Conservation (phyloP, 352 stramenopile species). For the Plasmopara halstedii region DNA sequence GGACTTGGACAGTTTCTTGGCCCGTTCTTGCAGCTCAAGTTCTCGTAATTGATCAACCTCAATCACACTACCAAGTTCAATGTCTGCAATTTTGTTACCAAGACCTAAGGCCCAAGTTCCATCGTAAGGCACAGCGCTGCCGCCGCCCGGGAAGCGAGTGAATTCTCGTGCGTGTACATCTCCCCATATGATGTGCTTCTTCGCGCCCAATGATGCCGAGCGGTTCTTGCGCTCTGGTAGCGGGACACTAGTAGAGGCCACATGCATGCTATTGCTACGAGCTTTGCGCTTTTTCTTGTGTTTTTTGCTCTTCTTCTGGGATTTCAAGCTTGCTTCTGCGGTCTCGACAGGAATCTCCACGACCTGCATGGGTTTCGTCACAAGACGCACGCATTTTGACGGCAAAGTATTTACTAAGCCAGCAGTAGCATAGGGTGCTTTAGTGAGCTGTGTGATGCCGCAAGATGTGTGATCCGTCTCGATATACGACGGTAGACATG, state of each 20-base stretch:
- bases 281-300: slow-evolving; percentile 65
- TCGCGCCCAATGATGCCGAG: slow-evolving; percentile 48
- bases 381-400: slow-evolving; percentile 36
- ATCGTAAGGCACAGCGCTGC: slow-evolving; percentile 67
- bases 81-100: slow-evolving; percentile 45
- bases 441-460: slow-evolving; percentile 14
- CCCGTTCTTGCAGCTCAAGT: slow-evolving; percentile 42
- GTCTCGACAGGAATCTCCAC: slow-evolving; percentile 24
- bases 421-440: slow-evolving; percentile 18
- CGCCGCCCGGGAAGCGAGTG: slow-evolving; percentile 67
- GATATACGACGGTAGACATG: slow-evolving; percentile 19
- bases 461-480: slow-evolving; percentile 7
- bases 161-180: slow-evolving; percentile 65
- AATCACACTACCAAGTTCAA: slow-evolving; percentile 61
- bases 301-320: slow-evolving; percentile 62
- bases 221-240: slow-evolving; percentile 39
- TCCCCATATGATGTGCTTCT: slow-evolving; percentile 77
- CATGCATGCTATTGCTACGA: slow-evolving; percentile 65
- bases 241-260: slow-evolving; percentile 18
- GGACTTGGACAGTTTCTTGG: slow-evolving; percentile 55
- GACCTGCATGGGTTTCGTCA: slow-evolving; percentile 36
- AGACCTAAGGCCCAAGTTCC: slow-evolving; percentile 77
- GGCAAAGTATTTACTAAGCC: slow-evolving; percentile 9
- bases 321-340: slow-evolving; percentile 17
- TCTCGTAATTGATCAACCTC: slow-evolving; percentile 52